Percentiles rank a stretch among this genome's conserved stretches.
phyloP scores from a whole-genome alignment of 257 asterid genomes.

The Solanum ahanhuiri region DNA sequence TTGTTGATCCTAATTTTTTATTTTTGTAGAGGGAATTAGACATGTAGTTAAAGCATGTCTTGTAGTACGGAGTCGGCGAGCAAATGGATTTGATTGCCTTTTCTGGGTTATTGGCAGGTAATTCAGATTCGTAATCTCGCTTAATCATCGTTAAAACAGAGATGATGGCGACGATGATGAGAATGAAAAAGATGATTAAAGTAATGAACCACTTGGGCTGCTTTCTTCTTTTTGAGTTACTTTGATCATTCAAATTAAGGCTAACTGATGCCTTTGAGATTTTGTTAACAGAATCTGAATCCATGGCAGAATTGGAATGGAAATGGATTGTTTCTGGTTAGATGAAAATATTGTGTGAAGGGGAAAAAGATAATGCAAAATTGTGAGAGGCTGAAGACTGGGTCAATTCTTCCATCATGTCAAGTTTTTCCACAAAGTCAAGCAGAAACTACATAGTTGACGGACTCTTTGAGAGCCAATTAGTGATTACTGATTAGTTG shows the following conservation, averaged over 20 bases:
- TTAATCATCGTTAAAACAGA: constrained; percentile 1
- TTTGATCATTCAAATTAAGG: background rate
- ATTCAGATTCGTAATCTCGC: background rate
- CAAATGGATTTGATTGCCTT: background rate
- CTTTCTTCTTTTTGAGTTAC: background rate
- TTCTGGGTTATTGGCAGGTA: background rate
- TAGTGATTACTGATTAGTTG: background rate
- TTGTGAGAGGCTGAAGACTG: background rate
- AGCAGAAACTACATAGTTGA: background rate
- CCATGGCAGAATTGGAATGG: background rate
- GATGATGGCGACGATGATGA: background rate
- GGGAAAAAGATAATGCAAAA: background rate
- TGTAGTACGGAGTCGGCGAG: background rate
- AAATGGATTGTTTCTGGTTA: background rate
- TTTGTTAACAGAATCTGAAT: background rate
- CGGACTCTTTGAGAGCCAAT: background rate
- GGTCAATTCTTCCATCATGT: background rate
- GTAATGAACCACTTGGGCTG: background rate
- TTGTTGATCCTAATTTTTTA: background rate
- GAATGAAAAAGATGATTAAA: background rate
- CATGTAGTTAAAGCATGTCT: background rate
- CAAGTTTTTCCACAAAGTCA: background rate
- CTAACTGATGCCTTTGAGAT: background rate
- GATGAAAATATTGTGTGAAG: background rate
- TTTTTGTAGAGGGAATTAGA: background rate